A percentile compares a stretch with the other conserved stretches of the same genome.
Conservation (phyloP, 495 filamentous ascomycete species). For the Sabuloglossum arenarium region DNA sequence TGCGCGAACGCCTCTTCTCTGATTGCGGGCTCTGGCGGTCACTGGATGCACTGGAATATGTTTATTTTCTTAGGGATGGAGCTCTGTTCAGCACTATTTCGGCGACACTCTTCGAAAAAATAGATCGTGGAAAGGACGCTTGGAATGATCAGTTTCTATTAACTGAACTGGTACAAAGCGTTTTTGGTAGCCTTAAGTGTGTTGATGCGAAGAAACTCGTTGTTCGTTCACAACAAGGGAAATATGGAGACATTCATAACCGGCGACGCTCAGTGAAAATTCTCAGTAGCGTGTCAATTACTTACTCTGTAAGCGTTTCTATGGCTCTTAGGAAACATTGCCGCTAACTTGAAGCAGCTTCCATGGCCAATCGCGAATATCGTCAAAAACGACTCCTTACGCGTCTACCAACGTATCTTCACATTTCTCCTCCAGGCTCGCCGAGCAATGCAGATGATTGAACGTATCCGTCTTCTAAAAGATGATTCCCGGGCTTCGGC, state of each 20-base stretch:
- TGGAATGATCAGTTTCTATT: slow-evolving; percentile 75
- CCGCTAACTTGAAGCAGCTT: slow-evolving; percentile 17
- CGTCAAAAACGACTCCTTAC: slow-evolving; percentile 36
- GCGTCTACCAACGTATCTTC: slow-evolving; percentile 32
- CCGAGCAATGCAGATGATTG: slow-evolving; percentile 23
- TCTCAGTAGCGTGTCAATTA: slow-evolving; percentile 9
- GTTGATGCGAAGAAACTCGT: slow-evolving; percentile 39
- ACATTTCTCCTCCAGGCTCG: slow-evolving; percentile 1
- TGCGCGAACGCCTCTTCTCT: slow-evolving; percentile 44
- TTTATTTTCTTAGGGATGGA: slow-evolving; percentile 60
- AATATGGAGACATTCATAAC: slow-evolving; percentile 7
- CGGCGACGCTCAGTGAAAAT: slow-evolving; percentile 21
- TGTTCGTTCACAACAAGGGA: slow-evolving; percentile 21
- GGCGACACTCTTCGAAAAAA: slow-evolving; percentile 49
- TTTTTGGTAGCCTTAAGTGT: slow-evolving; percentile 29
- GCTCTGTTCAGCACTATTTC: slow-evolving; percentile 39
- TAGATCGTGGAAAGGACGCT: slow-evolving; percentile 39
- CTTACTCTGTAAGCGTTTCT: slow-evolving; percentile 11
- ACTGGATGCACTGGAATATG: slow-evolving; percentile 42
- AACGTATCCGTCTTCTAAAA: slow-evolving; percentile 27
- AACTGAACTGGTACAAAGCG: slow-evolving; percentile 54
- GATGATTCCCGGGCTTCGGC: slow-evolving; percentile 6
- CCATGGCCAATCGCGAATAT: slow-evolving; percentile 81
- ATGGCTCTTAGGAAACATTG: slow-evolving; percentile 5
- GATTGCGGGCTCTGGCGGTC: slow-evolving; percentile 44